Percentiles rank a stretch among this genome's conserved stretches.
Evolutionary conservation across 2,329 filamentous ascomycete species (phyloP).

Genomic region (Cladophialophora exuberans): DNA sequence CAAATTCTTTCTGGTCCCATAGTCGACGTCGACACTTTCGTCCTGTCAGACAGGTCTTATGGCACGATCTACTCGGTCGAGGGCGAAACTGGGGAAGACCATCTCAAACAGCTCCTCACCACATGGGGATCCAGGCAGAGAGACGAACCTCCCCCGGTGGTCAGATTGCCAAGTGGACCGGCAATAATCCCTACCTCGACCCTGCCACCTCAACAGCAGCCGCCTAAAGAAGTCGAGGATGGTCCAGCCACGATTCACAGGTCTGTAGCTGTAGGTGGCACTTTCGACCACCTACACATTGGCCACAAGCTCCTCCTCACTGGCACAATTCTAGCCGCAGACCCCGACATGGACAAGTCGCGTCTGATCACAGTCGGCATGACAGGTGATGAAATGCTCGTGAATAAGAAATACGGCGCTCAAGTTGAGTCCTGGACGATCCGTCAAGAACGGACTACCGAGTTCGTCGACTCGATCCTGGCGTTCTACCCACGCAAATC

Average conservation of each 20-base stretch:
- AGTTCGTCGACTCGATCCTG: constrained; percentile 69
- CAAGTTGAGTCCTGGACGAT: constrained; percentile 79
- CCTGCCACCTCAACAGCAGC: neutral
- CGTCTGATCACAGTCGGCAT: constrained; percentile 74
- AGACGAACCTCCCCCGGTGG: constrained; percentile 16
- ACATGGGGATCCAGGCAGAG: constrained; percentile 22
- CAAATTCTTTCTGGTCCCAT: constrained; percentile 49
- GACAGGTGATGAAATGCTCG: constrained; percentile 81
- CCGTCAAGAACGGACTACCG: constrained; percentile 69
- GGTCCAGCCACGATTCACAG: constrained; percentile 48
- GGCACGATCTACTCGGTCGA: constrained; percentile 29
- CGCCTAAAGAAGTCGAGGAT: constrained; percentile 2
- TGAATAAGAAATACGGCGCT: constrained; percentile 85
- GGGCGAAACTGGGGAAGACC: constrained; percentile 47
- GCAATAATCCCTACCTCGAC: constrained; percentile 7
- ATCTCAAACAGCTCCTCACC: constrained; percentile 43
- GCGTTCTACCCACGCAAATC: constrained; percentile 58
- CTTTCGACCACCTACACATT: constrained; percentile 93
- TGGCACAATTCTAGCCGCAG: constrained; percentile 74
- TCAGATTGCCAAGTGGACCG: constrained; percentile 26
- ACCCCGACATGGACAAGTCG: constrained; percentile 38
- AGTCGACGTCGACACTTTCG: constrained; percentile 53
- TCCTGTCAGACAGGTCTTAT: constrained; percentile 38
- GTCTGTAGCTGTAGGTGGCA: constrained; percentile 82
- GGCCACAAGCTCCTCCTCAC: constrained; percentile 96